Evolutionary conservation across 805 yeast species (phyloP).

Genomic region (Lachancea sp.): DNA sequence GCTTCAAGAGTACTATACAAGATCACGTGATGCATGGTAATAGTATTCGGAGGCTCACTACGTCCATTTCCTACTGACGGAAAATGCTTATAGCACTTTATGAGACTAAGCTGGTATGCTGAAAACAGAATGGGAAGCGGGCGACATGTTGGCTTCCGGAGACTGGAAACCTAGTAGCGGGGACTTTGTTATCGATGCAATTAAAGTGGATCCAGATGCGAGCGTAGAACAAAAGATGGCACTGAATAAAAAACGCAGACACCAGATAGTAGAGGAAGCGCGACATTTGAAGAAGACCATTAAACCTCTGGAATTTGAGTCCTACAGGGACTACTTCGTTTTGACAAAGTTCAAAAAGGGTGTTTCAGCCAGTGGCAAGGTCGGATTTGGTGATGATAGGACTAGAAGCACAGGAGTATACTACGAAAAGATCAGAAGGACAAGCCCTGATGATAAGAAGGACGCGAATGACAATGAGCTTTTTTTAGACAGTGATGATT

Average conservation of each 20-base stretch:
- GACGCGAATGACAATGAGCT: background rate
- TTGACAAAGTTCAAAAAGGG: conserved; percentile 29
- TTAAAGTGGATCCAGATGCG: background rate
- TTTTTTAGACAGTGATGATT: conserved; percentile 4
- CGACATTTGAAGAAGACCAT: conserved; percentile 13
- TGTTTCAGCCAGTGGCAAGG: conserved; percentile 30
- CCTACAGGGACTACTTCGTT: conserved; percentile 28
- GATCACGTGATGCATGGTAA: too few relatives aligned
- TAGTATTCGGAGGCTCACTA: too few relatives aligned
- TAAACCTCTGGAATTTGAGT: conserved; percentile 31
- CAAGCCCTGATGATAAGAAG: conserved; percentile 1
- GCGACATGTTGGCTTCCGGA: background rate
- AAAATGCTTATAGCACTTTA: too few relatives aligned
- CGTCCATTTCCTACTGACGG: too few relatives aligned
- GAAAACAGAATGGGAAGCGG: too few relatives aligned
- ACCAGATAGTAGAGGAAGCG: conserved; percentile 3
- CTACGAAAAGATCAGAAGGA: conserved; percentile 21
- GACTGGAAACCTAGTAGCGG: too few relatives aligned
- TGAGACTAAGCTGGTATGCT: too few relatives aligned
- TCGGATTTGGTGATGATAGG: conserved; percentile 26
- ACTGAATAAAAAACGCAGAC: conserved; percentile 2
- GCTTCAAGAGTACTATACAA: too few relatives aligned
- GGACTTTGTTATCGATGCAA: too few relatives aligned
- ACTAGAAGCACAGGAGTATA: conserved; percentile 25
- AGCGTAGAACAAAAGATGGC: conserved; percentile 3